Conservation (phyloP, 352 stramenopile genomes). For the Globisporangium paddicum region DNA sequence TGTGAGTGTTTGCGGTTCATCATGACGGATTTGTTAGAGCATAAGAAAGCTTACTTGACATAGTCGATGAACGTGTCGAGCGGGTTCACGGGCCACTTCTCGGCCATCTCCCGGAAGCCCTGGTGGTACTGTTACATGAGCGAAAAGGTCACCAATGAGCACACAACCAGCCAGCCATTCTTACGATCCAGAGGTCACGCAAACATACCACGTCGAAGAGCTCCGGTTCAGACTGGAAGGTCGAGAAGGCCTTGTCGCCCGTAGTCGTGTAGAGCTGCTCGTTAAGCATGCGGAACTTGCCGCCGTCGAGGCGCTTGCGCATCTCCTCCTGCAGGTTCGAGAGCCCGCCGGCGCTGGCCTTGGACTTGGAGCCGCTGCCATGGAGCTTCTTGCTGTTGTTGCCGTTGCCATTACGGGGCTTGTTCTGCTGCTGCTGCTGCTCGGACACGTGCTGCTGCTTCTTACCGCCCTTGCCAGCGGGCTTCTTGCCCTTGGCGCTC, state of each 20-base stretch:
- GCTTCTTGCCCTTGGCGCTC: conserved; percentile 8
- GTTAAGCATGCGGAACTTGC: conserved; percentile 98
- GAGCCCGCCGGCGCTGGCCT: conserved; percentile 25
- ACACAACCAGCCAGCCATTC: not conserved
- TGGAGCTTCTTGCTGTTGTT: conserved; percentile 13
- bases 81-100: conserved; percentile 97
- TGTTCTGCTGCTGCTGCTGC: conserved; percentile 3
- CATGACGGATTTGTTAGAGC: too few species aligned
- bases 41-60: conserved; percentile 73
- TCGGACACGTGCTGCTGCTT: conserved; percentile 1
- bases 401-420: not conserved
- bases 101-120: conserved; percentile 96
- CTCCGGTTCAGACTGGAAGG: conserved; percentile 92
- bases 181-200: not conserved
- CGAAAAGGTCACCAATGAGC: not conserved
- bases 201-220: conserved; percentile 90
- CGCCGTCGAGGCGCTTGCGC: conserved; percentile 87
- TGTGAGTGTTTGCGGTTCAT: not conserved
- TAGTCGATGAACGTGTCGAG: conserved; percentile 96
- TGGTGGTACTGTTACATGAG: conserved; percentile 88
- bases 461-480: not conserved
- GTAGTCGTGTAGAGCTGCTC: conserved; percentile 97
- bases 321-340: conserved; percentile 75
- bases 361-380: conserved; percentile 9
- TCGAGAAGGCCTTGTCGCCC: conserved; percentile 85